Evolutionary conservation across 768 basidiomycete genomes (phyloP).

Genomic region (Kondoa malvinella): DNA sequence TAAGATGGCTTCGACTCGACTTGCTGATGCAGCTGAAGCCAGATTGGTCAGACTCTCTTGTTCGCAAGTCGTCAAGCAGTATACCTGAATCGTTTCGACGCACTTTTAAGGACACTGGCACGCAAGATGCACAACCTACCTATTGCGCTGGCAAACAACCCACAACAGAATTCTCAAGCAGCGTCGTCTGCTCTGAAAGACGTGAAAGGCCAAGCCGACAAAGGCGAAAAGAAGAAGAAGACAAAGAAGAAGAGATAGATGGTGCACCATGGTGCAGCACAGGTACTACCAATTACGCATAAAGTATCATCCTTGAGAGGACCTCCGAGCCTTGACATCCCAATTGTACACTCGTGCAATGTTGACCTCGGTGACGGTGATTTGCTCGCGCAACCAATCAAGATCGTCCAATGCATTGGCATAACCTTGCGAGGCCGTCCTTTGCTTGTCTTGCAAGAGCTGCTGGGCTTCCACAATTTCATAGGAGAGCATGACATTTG

Average conservation of each 20-base stretch:
- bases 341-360: conserved; percentile 91
- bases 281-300: neutral
- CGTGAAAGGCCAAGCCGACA: neutral
- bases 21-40: too few relatives aligned
- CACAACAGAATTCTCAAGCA: too few relatives aligned
- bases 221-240: neutral
- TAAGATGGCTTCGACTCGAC: too few relatives aligned
- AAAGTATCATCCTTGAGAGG: neutral
- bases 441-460: conserved; percentile 58
- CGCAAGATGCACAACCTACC: too few relatives aligned
- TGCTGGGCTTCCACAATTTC: conserved; percentile 57
- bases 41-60: too few relatives aligned
- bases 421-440: conserved; percentile 49
- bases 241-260: neutral
- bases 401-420: conserved; percentile 64
- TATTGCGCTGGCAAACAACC: too few relatives aligned
- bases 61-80: too few relatives aligned
- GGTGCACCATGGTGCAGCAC: neutral
- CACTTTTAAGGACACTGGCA: too few relatives aligned
- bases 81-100: too few relatives aligned
- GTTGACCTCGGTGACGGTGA: conserved; percentile 91
- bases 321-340: conserved; percentile 60
- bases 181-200: neutral
- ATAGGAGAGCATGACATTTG: conserved; percentile 95
- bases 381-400: conserved; percentile 81